Evolutionary conservation across 2,329 filamentous ascomycete species (phyloP).

Genomic region (Cryphonectria radicalis): DNA sequence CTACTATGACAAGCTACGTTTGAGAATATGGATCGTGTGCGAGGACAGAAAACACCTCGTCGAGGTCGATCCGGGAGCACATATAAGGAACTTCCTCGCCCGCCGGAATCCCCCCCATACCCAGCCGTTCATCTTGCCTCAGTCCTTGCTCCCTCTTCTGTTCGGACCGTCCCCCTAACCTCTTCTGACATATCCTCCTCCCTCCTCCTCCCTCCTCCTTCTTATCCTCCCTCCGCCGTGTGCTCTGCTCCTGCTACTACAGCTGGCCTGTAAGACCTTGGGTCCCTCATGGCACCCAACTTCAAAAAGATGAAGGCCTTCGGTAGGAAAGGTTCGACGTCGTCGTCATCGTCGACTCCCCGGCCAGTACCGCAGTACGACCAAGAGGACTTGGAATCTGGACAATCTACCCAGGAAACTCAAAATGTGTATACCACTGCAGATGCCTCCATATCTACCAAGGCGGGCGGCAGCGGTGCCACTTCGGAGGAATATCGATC

Average conservation of each 20-base stretch:
- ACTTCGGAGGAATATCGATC: constrained; percentile 41
- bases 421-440: constrained; percentile 33
- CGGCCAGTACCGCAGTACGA: constrained; percentile 34
- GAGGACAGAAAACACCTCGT: constrained; percentile 20
- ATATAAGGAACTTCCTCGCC: constrained; percentile 26
- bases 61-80: constrained; percentile 2
- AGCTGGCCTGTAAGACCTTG: constrained; percentile 39
- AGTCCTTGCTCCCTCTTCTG: constrained; percentile 24
- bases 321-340: constrained; percentile 32
- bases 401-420: constrained; percentile 37
- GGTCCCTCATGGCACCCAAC: constrained; percentile 38
- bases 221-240: constrained; percentile 21
- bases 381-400: constrained; percentile 37
- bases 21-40: constrained; percentile 23
- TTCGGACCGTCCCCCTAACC: constrained; percentile 2
- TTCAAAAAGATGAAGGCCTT: constrained; percentile 40
- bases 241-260: constrained; percentile 29
- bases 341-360: constrained; percentile 12
- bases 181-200: constrained; percentile 26
- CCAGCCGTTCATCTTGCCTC: constrained; percentile 3
- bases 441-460: constrained; percentile 30
- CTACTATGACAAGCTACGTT: constrained; percentile 16
- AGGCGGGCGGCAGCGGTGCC: constrained; percentile 36
- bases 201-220: constrained; percentile 28
- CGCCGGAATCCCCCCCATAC: constrained; percentile 6